Evolutionary conservation across 2,329 filamentous ascomycete genomes (phyloP).

Genomic region (Aspergillus sp.): DNA sequence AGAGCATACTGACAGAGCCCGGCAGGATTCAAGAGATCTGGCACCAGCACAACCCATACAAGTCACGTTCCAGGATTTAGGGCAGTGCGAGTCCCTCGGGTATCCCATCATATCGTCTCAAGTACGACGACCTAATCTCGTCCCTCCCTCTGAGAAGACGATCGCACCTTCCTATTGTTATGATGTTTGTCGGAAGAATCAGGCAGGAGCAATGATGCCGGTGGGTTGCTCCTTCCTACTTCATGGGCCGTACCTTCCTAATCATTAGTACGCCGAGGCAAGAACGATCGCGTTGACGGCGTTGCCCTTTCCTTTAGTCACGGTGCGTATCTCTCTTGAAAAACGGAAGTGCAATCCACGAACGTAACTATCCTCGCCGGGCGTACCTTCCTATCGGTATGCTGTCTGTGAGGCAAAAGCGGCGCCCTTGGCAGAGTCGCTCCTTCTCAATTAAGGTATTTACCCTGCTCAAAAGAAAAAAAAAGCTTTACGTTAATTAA

Average conservation of each 20-base stretch:
- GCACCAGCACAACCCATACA: constrained; percentile 40
- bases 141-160: background rate
- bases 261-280: background rate
- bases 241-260: background rate
- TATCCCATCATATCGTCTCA: constrained; percentile 39
- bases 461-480: too few relatives aligned
- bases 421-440: background rate
- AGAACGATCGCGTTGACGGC: background rate
- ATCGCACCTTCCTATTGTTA: background rate
- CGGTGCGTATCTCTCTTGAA: too few relatives aligned
- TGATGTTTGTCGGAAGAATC: background rate
- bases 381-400: too few relatives aligned
- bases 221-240: background rate
- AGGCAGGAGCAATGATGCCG: background rate
- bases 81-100: constrained; percentile 49
- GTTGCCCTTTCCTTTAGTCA: too few relatives aligned
- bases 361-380: too few relatives aligned
- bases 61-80: constrained; percentile 46
- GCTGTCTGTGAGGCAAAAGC: too few relatives aligned
- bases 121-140: background rate
- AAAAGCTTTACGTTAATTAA: too few relatives aligned
- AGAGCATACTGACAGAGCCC: constrained; percentile 41
- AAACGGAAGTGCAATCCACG: too few relatives aligned
- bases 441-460: background rate
- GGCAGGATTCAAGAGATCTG: constrained; percentile 47